Evolutionary conservation across 495 filamentous ascomycete species (phyloP).

Genomic region (Lophium mytilinum): DNA sequence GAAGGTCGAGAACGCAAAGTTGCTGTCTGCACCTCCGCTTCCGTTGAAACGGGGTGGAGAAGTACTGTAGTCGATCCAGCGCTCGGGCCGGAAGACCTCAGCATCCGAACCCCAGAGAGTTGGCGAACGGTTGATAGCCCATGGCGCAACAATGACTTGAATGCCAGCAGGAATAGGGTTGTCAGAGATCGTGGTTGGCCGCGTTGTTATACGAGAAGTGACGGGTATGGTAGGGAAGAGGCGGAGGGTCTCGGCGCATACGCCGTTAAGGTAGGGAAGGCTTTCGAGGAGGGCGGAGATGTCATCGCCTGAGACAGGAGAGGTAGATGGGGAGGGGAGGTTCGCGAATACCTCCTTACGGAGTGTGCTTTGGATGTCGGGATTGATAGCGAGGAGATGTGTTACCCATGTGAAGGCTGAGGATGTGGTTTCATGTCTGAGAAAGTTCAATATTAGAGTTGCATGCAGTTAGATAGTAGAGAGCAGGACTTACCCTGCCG

Average conservation of each 20-base stretch:
- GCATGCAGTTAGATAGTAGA: conserved; percentile 12
- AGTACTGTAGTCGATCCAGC: conserved; percentile 26
- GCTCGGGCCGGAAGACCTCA: conserved; percentile 25
- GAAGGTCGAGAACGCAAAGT: conserved; percentile 29
- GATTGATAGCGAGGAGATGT: conserved; percentile 43
- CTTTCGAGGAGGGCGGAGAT: conserved; percentile 39
- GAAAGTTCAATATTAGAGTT: neutral
- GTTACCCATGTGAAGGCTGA: conserved; percentile 46
- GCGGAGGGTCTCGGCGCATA: conserved; percentile 36
- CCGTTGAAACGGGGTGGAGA: conserved; percentile 13
- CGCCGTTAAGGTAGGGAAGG: conserved; percentile 45
- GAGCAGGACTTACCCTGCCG: conserved; percentile 35
- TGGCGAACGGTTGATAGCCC: conserved; percentile 29
- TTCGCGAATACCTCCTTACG: conserved; percentile 41
- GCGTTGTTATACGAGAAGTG: conserved; percentile 42
- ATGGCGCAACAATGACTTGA: conserved; percentile 23
- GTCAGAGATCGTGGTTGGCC: conserved; percentile 37
- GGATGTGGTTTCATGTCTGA: conserved; percentile 47
- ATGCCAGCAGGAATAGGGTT: conserved; percentile 25
- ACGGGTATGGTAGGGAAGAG: conserved; percentile 42
- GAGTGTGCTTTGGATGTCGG: conserved; percentile 39
- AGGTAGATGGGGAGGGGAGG: conserved; percentile 27
- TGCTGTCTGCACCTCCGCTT: conserved; percentile 22
- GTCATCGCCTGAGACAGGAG: conserved; percentile 2
- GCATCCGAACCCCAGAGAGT: conserved; percentile 27